phyloP scores from a whole-genome alignment of 2,329 filamentous ascomycete species.

The Alternaria ventricosa region DNA sequence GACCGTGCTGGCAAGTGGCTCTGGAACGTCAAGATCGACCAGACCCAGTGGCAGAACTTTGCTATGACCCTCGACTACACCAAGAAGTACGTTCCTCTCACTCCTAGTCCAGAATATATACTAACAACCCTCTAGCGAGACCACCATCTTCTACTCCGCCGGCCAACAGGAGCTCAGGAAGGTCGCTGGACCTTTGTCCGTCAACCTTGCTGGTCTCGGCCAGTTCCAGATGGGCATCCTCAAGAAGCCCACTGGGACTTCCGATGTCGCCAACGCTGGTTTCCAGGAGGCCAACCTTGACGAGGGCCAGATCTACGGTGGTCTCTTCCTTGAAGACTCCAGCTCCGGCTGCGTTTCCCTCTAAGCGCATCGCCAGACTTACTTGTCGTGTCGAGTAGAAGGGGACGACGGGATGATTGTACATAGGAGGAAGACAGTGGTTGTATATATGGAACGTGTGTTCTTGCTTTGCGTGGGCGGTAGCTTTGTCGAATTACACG shows the following conservation, averaged over 20 bases:
- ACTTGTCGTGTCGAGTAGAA: neutral
- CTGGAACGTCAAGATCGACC: constrained; percentile 60
- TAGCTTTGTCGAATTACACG: neutral
- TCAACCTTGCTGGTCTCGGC: constrained; percentile 63
- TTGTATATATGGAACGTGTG: neutral
- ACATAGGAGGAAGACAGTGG: neutral
- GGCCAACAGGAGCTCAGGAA: constrained; percentile 54
- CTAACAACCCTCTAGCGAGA: constrained; percentile 52
- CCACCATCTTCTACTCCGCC: constrained; percentile 64
- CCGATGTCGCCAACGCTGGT: constrained; percentile 48
- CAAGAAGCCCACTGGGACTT: constrained; percentile 63
- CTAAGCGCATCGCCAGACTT: constrained; percentile 4
- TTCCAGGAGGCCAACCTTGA: constrained; percentile 45
- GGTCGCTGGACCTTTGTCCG: constrained; percentile 56
- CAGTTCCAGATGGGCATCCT: constrained; percentile 69
- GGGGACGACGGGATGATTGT: neutral
- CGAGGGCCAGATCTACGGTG: constrained; percentile 50
- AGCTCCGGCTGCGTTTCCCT: constrained; percentile 42
- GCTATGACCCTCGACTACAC: constrained; percentile 64
- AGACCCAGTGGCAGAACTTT: constrained; percentile 67
- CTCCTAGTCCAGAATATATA: neutral
- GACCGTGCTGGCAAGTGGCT: constrained; percentile 49
- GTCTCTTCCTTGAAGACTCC: constrained; percentile 49
- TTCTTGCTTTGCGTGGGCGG: neutral
- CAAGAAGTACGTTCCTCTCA: constrained; percentile 55